Evolutionary conservation across 208 protist species (phyloP), one percentile per base, ranked within the genome.

Genomic region (Acanthamoeba healyi): DNA sequence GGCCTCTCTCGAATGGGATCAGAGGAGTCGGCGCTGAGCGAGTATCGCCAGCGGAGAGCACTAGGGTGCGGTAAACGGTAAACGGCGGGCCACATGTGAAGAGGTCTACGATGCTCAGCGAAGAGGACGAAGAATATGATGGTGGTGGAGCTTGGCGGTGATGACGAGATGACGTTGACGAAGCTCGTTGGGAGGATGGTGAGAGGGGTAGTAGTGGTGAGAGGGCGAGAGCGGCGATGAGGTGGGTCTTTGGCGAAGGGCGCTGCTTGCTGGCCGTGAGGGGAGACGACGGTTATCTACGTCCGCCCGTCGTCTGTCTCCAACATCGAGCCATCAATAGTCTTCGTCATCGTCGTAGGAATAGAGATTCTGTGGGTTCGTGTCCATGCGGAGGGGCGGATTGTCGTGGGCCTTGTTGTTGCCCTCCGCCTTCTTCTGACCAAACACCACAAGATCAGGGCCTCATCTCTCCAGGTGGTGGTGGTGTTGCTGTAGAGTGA

Each of bases 31-130:
- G 61, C 61, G n/a, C n/a, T 70, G 1, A 70, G 61, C 61, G 61
- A 70, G 61, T 70, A 70, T 70, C 61, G 61, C 61, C n/a, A 70
- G 61, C 61, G 61, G n/a, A 14, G 61, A 61, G 3, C 61, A 70
- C 29, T 17, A 36, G 61, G 61, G 22, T 38, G 61, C 29, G 61
- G 61, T 32, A 29, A 70, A 70, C 29, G 61, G 61, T 70, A 70
- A 61, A 61, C 54, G 54, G 54, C 54, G 5, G 54, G 54, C 54
- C 54, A 61, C 17, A 61, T 6, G 24, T 12, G 51, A 58, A 0
- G 54, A n/a, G n/a, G n/a, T n/a, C 15, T 12, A 49, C 44, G 44
- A 49, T n/a, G n/a, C n/a, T n/a, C 44, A 12, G 12, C 24, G 24
- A 61, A 6, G 54, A 61, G 22, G 54, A 29, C 54, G 54, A 24